Base-by-base conservation (phyloP, 441 rosid species). In the Macaranga tanarius region DNA sequence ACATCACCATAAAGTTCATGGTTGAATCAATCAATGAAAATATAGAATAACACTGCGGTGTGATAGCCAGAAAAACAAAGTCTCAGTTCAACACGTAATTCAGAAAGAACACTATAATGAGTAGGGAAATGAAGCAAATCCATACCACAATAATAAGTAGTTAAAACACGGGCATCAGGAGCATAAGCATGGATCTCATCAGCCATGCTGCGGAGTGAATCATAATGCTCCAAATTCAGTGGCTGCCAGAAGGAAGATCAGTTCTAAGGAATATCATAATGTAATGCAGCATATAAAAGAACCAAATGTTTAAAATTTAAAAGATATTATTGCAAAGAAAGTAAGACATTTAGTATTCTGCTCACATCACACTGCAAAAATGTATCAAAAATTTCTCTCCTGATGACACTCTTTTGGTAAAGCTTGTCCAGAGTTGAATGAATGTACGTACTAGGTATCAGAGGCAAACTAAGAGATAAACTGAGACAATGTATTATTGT, bases 91-190 rank as follows among this genome's bases (percentile, higher is more conserved):
- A 71, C 20, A 65, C 31, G 10, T 62, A 20, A 75, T 23, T 52
- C 62, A 50, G 54, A 38, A 62, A 7, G 17, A 47, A 31, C 12
- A 75, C 55, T 28, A 70, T 16, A 54, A 57, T 9, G 51, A 48
- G 71, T 16, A 23, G 48, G 66, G 64, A 48, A 59, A 55, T 58
- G 69, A 65, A 73, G 58, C 44, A 19, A 73, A 73, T 62, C 61
- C 88, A 66, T 78, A 91, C 97, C 99, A 75, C 91, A 90, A 77
- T 95, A 95, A 78, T 95, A 95, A 34, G 97, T 90, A 67, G 97
- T 95, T 80, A 92, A 83, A 73, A 95, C 86, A 72, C 99, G 97
- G 55, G 99, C 97, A 83, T 95, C 99, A 4, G 95, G 96, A 62
- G 97, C 97, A 76, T 90, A 89, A 34, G 92, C 86, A 76, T 88